A percentile compares a stretch with the other conserved stretches of the same genome.
Conservation (phyloP, 2,329 filamentous ascomycete species). For the Xylaria sp. region DNA sequence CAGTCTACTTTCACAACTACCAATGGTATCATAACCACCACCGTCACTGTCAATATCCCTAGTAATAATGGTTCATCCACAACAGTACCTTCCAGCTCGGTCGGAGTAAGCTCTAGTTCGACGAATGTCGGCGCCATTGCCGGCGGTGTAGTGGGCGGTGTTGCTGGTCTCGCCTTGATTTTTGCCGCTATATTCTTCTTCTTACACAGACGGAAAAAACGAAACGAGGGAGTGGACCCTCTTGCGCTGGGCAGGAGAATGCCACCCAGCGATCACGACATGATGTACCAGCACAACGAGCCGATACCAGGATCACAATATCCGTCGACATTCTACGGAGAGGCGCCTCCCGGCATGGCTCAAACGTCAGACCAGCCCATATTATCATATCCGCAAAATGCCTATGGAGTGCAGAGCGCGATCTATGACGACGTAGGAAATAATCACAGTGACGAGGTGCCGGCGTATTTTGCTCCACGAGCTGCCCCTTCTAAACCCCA, state of each 20-base stretch:
- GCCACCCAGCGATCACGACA: conserved; percentile 37
- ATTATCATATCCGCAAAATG: conserved; percentile 31
- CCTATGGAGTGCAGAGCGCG: conserved; percentile 34
- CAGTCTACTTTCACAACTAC: conserved; percentile 30
- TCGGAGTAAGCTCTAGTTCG: conserved; percentile 20
- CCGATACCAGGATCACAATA: conserved; percentile 46
- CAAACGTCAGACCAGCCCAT: conserved; percentile 39
- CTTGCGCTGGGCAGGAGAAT: conserved; percentile 38
- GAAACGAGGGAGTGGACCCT: conserved; percentile 25
- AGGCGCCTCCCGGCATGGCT: conserved; percentile 46
- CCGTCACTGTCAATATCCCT: conserved; percentile 39
- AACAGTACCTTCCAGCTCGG: conserved; percentile 10
- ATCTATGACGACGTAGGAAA: conserved; percentile 26
- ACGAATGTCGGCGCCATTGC: conserved; percentile 47
- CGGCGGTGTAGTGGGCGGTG: conserved; percentile 45
- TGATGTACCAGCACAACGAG: conserved; percentile 40
- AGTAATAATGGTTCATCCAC: conserved; percentile 37
- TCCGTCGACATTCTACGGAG: conserved; percentile 47
- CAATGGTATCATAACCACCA: conserved; percentile 36
- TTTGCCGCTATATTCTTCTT: conserved; percentile 43
- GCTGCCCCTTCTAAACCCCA: conserved; percentile 26
- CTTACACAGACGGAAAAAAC: conserved; percentile 41
- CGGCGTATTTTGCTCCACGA: conserved; percentile 31
- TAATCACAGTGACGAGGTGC: conserved; percentile 28
- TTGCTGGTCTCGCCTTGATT: conserved; percentile 45